These are phyloP conservation scores for Hibiscus mutabilis DNA, from an alignment of 345 rosid genomes.

Conservation along the genomic window DNA sequence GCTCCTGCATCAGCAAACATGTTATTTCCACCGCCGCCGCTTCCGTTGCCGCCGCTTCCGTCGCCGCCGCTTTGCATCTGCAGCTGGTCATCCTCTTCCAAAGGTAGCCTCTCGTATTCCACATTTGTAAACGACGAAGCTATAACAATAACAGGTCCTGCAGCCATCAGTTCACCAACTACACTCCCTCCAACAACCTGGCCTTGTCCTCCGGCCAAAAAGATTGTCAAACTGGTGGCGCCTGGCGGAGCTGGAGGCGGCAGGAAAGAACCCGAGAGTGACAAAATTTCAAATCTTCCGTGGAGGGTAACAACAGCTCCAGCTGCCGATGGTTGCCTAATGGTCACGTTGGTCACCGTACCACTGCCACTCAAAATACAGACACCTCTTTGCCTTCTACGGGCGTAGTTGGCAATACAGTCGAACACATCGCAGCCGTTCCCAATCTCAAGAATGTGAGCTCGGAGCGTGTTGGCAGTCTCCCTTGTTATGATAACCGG, in stretches of 20 bases:
- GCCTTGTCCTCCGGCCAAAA: constrained; percentile 83
- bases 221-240: constrained; percentile 81
- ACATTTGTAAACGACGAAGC: constrained; percentile 91
- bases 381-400: constrained; percentile 83
- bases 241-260: constrained; percentile 98
- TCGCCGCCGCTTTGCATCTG: constrained; percentile 41
- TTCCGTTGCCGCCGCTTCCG: constrained; percentile 16
- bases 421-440: constrained; percentile 89
- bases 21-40: constrained; percentile 18
- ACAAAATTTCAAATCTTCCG: constrained; percentile 89
- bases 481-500: constrained; percentile 89
- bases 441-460: constrained; percentile 91
- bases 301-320: constrained; percentile 75
- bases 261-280: constrained; percentile 79
- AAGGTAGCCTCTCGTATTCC: constrained; percentile 83
- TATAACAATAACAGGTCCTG: constrained; percentile 89
- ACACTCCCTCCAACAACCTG: constrained; percentile 95
- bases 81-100: constrained; percentile 79
- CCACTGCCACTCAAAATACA: constrained; percentile 85
- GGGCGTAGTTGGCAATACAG: constrained; percentile 73
- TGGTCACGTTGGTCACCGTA: constrained; percentile 81
- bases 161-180: constrained; percentile 83
- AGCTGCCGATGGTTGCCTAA: constrained; percentile 79
- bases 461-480: constrained; percentile 92
- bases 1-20: constrained; percentile 39